Evolutionary conservation across 257 asterid species (phyloP).

Genomic region (Primulina eburnea): DNA sequence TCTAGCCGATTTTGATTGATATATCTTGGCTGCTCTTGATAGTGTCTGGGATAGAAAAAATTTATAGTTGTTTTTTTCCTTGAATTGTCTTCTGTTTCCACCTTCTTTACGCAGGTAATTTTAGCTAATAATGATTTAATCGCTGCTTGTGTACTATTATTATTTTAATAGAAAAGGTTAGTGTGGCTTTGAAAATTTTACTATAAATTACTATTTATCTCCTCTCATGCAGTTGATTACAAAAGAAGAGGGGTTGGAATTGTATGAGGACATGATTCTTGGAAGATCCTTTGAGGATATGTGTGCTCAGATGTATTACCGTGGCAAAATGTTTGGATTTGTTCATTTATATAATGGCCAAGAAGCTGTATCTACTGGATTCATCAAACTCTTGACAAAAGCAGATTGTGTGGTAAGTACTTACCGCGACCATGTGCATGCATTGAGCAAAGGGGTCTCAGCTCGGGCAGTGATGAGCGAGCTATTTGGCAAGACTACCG

Average conservation of each 20-base stretch:
- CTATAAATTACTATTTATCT: conserved; percentile 6
- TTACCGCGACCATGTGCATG: conserved; percentile 94
- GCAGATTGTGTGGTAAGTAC: conserved; percentile 89
- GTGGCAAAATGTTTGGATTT: conserved; percentile 98
- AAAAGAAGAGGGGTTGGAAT: conserved; percentile 76
- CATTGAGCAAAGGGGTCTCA: conserved; percentile 94
- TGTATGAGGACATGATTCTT: conserved; percentile 86
- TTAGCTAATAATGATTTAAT: conserved; percentile 4
- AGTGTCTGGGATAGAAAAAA: background rate
- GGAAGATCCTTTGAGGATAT: conserved; percentile 94
- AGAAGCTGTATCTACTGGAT: conserved; percentile 97
- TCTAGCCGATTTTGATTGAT: conserved; percentile 14
- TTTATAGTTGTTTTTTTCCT: background rate
- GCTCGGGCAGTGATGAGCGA: conserved; percentile 96
- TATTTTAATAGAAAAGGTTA: background rate
- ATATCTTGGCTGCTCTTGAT: conserved; percentile 11
- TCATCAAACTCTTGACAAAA: conserved; percentile 81
- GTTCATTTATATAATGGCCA: conserved; percentile 96
- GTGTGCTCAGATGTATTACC: conserved; percentile 99
- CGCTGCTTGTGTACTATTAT: conserved; percentile 4
- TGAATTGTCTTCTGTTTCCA: background rate
- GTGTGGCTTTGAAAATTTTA: background rate
- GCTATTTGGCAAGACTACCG: conserved; percentile 96
- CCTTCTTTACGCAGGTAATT: background rate
- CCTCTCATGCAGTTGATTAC: conserved; percentile 56